Evolutionary conservation across 345 rosid genomes (phyloP).

Genomic region (Lumnitzera racemosa): DNA sequence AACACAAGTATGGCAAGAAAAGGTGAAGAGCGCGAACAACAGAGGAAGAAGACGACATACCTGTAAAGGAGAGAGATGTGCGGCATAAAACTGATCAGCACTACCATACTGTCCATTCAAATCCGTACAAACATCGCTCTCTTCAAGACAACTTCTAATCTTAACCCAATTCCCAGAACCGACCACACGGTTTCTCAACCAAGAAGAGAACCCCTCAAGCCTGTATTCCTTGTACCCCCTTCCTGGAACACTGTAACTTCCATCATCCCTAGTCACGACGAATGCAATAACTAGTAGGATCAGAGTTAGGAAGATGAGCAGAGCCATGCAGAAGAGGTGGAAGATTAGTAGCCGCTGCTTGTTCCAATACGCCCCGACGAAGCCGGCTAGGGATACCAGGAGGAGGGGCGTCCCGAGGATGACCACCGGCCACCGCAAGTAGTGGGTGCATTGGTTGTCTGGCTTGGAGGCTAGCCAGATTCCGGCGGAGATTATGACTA

Average conservation of each 20-base stretch:
- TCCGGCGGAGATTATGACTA: constrained; percentile 73
- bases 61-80: constrained; percentile 71
- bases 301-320: constrained; percentile 56
- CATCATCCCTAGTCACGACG: constrained; percentile 65
- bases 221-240: constrained; percentile 58
- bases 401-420: constrained; percentile 65
- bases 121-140: constrained; percentile 47
- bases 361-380: constrained; percentile 78
- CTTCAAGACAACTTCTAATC: constrained; percentile 58
- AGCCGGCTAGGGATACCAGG: constrained; percentile 66
- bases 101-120: constrained; percentile 36
- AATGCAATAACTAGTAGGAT: constrained; percentile 64
- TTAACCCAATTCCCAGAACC: constrained; percentile 50
- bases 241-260: constrained; percentile 58
- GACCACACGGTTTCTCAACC: constrained; percentile 54
- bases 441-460: constrained; percentile 67
- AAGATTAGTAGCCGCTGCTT: constrained; percentile 64
- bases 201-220: constrained; percentile 56
- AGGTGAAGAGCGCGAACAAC: neutral
- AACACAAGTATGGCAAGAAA: too few species aligned
- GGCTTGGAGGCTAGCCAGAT: constrained; percentile 81
- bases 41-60: constrained; percentile 10
- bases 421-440: constrained; percentile 76
- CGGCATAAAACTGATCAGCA: constrained; percentile 65
- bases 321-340: constrained; percentile 81